A percentile compares a stretch with the other conserved stretches of the same genome.
Conservation (phyloP, 1,284 basidiomycete genomes). For the Cerrena zonata region DNA sequence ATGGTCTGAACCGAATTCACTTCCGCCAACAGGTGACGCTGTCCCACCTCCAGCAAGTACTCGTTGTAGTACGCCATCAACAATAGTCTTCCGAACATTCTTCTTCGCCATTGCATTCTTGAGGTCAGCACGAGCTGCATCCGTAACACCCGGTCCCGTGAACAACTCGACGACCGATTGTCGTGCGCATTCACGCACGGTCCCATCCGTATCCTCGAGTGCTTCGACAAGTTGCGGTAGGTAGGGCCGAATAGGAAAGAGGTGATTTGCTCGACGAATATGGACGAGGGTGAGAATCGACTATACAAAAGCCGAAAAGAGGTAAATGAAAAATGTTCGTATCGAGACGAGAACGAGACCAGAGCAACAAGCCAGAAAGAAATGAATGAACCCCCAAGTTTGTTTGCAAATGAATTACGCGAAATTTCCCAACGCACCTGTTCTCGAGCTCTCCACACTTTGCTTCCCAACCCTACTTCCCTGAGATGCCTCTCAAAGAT, state of each 20-base stretch:
- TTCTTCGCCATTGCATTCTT: slow-evolving; percentile 87
- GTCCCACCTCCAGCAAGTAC: slow-evolving; percentile 44
- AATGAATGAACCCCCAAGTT: not conserved
- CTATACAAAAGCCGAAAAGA: slow-evolving; percentile 30
- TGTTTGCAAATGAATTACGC: not conserved
- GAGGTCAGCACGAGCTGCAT: slow-evolving; percentile 84
- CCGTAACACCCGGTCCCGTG: slow-evolving; percentile 71
- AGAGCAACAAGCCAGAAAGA: no score
- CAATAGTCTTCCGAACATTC: slow-evolving; percentile 80
- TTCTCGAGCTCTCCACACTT: slow-evolving; percentile 77
- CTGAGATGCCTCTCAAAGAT: slow-evolving; percentile 74
- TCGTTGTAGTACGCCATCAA: slow-evolving; percentile 62
- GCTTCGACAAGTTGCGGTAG: slow-evolving; percentile 75
- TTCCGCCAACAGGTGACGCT: slow-evolving; percentile 36
- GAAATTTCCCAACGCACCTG: slow-evolving; percentile 48
- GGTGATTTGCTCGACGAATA: slow-evolving; percentile 58
- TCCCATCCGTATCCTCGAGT: slow-evolving; percentile 85
- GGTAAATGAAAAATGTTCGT: not conserved
- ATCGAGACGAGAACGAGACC: not conserved
- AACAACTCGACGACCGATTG: slow-evolving; percentile 81
- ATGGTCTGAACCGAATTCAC: slow-evolving; percentile 53
- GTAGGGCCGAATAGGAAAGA: slow-evolving; percentile 81
- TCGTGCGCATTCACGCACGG: slow-evolving; percentile 82
- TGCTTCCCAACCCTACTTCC: slow-evolving; percentile 70
- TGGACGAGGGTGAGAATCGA: slow-evolving; percentile 62